Evolutionary conservation across 768 basidiomycete genomes (phyloP).

Genomic region (Coprinopsis sp.): DNA sequence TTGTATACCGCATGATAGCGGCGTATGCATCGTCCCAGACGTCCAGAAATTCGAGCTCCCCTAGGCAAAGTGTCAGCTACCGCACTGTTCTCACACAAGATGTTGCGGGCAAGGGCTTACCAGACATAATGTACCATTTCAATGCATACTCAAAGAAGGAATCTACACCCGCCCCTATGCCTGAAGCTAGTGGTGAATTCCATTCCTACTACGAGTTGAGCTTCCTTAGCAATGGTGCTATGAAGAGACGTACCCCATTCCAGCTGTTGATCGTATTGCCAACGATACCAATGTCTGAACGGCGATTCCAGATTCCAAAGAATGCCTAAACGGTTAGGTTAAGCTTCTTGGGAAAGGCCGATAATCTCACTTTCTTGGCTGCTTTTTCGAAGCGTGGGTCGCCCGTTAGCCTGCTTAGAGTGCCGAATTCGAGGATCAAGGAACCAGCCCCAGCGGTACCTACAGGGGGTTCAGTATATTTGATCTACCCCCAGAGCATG

Average conservation of each 20-base stretch:
- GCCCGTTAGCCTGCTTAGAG: constrained; percentile 84
- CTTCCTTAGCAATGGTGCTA: background rate
- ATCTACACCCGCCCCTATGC: constrained; percentile 93
- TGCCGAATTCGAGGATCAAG: constrained; percentile 90
- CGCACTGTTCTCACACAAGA: background rate
- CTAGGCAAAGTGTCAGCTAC: constrained; percentile 28
- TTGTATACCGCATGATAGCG: constrained; percentile 79
- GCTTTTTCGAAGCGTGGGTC: constrained; percentile 87
- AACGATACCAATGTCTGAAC: constrained; percentile 77
- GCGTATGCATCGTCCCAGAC: constrained; percentile 83
- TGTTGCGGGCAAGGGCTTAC: constrained; percentile 28
- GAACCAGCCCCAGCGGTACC: constrained; percentile 93
- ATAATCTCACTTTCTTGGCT: constrained; percentile 52
- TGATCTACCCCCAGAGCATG: background rate
- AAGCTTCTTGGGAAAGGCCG: background rate
- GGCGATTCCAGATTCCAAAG: constrained; percentile 90
- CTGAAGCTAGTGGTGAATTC: constrained; percentile 69
- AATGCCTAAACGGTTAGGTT: constrained; percentile 50
- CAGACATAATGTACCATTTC: constrained; percentile 88
- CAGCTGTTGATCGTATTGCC: constrained; percentile 85
- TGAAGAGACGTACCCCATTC: constrained; percentile 57
- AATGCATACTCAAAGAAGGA: constrained; percentile 94
- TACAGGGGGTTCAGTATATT: constrained; percentile 23
- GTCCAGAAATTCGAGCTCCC: constrained; percentile 75
- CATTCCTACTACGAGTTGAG: constrained; percentile 46